Conservation (phyloP, 1,284 basidiomycete species). For the Pseudozyma pruni region DNA sequence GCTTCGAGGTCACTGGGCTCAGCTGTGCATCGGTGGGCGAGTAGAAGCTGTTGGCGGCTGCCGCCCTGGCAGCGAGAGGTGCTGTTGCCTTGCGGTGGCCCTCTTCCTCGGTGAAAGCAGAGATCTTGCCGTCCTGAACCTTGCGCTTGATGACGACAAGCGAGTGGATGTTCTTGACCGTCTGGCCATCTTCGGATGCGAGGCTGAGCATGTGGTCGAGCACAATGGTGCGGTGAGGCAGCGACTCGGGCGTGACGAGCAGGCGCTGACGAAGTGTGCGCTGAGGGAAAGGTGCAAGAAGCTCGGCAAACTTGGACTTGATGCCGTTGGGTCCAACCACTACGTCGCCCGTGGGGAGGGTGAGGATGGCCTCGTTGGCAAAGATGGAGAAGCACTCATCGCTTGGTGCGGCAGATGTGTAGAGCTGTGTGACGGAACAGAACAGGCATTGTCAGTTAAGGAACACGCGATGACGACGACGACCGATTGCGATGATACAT, state of each 20-base stretch:
- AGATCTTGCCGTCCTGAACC: conserved; percentile 58
- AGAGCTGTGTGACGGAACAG: conserved; percentile 34
- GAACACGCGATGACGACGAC: background rate
- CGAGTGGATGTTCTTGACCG: conserved; percentile 46
- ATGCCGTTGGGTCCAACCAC: conserved; percentile 54
- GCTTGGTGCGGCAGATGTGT: conserved; percentile 37
- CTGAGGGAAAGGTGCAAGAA: conserved; percentile 34
- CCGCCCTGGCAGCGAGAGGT: conserved; percentile 62
- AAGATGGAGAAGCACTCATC: conserved; percentile 43
- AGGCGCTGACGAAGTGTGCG: conserved; percentile 55
- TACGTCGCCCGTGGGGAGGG: conserved; percentile 60
- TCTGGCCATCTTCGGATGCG: conserved; percentile 18
- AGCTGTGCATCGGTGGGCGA: conserved; percentile 66
- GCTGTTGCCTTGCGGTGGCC: conserved; percentile 65
- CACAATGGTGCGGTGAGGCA: conserved; percentile 60
- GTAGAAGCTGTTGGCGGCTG: conserved; percentile 61
- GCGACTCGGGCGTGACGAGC: conserved; percentile 60
- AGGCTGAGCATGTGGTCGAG: conserved; percentile 57
- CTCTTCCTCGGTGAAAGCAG: conserved; percentile 61
- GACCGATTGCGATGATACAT: conserved; percentile 3
- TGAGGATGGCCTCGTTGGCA: conserved; percentile 62
- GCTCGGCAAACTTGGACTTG: conserved; percentile 36
- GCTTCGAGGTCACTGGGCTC: conserved; percentile 66
- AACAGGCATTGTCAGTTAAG: conserved; percentile 3
- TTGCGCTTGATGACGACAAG: conserved; percentile 65